These are phyloP conservation scores for Macadamia integrifolia DNA, from an alignment of 164 flowering plant species.

Conservation along the genomic window DNA sequence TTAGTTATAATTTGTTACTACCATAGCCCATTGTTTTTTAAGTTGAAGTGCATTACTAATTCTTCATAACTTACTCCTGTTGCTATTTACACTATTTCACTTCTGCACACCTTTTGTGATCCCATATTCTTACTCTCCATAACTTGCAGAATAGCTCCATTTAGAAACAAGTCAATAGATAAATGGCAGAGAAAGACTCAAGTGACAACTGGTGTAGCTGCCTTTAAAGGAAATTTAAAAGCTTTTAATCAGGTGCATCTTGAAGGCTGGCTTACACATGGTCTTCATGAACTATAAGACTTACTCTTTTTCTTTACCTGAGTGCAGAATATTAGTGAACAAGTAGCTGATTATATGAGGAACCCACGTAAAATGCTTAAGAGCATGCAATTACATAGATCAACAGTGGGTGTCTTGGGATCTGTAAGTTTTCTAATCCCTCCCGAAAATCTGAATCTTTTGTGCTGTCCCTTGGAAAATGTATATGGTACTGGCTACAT, in stretches of 20 bases:
- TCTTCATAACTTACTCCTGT: no score
- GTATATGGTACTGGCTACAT: neutral
- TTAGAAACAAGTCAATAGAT: constrained; percentile 74
- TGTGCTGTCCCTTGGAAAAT: neutral
- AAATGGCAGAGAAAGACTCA: constrained; percentile 97
- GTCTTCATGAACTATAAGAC: neutral
- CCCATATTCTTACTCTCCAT: constrained; percentile 1
- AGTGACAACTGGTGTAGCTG: constrained; percentile 90
- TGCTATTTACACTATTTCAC: no score
- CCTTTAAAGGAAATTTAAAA: constrained; percentile 60
- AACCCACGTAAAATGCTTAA: constrained; percentile 90
- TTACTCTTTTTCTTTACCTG: constrained; percentile 8
- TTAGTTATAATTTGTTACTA: no score
- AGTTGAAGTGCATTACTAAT: no score
- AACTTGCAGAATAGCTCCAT: constrained; percentile 54
- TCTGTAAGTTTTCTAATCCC: constrained; percentile 35
- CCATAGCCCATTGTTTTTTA: no score
- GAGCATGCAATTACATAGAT: constrained; percentile 77
- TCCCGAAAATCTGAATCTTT: neutral
- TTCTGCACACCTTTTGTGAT: no score
- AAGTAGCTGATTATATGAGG: constrained; percentile 86
- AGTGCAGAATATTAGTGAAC: constrained; percentile 78
- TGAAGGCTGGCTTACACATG: neutral
- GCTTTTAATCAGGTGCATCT: constrained; percentile 90
- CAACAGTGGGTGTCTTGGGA: constrained; percentile 59